Evolutionary conservation across 495 filamentous ascomycete genomes (phyloP).

Genomic region (Penicillium samsonianum): DNA sequence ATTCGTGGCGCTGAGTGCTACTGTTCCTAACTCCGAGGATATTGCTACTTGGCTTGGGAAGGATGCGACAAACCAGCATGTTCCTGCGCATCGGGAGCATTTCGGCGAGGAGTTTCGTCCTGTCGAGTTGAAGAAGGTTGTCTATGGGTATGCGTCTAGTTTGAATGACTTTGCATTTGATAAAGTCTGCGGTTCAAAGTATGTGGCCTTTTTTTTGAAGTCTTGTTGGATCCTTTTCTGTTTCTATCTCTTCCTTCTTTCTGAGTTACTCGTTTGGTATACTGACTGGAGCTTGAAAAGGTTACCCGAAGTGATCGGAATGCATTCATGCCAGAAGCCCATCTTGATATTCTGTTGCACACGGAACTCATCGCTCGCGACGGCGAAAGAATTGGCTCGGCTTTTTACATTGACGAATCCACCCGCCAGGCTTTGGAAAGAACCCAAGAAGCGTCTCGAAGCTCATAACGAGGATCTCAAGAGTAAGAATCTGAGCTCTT

Average conservation of each 20-base stretch:
- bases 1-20: conserved; percentile 91
- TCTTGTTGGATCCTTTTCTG: neutral
- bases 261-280: neutral
- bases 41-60: conserved; percentile 91
- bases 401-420: conserved; percentile 60
- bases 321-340: conserved; percentile 76
- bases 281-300: conserved; percentile 30
- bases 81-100: conserved; percentile 71
- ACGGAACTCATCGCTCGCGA: conserved; percentile 70
- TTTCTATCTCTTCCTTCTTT: neutral
- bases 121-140: conserved; percentile 82
- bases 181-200: conserved; percentile 72
- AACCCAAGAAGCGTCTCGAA: conserved; percentile 54
- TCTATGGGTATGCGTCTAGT: conserved; percentile 69
- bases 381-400: conserved; percentile 71
- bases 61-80: conserved; percentile 61
- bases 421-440: conserved; percentile 65
- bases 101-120: conserved; percentile 93
- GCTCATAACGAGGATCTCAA: conserved; percentile 66
- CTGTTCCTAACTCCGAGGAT: conserved; percentile 88
- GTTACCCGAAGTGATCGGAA: conserved; percentile 72
- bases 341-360: conserved; percentile 95
- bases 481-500: conserved; percentile 29
- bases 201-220: conserved; percentile 19
- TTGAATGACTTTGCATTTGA: conserved; percentile 89